Evolutionary conservation across 768 basidiomycete genomes (phyloP).

Genomic region (Boletus bicolor): DNA sequence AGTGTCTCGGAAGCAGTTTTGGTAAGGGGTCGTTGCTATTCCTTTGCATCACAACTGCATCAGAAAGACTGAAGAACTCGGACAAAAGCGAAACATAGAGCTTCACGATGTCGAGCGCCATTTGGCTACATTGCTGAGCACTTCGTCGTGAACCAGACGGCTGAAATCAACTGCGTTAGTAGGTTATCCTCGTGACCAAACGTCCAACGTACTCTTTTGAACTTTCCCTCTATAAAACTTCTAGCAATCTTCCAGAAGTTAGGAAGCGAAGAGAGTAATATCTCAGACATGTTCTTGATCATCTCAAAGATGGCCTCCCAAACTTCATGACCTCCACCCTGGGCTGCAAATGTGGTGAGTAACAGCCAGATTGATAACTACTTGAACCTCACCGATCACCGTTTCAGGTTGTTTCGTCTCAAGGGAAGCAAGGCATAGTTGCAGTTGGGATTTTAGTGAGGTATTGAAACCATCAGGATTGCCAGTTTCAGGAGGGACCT

Average conservation of each 20-base stretch:
- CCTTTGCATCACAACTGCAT: constrained; percentile 62
- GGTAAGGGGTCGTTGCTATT: constrained; percentile 41
- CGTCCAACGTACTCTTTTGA: constrained; percentile 63
- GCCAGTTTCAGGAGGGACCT: constrained; percentile 33
- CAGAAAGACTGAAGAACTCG: constrained; percentile 82
- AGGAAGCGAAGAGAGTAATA: constrained; percentile 78
- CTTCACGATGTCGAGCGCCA: constrained; percentile 85
- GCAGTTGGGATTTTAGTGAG: constrained; percentile 57
- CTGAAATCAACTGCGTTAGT: constrained; percentile 17
- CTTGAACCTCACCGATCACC: constrained; percentile 47
- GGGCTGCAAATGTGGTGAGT: constrained; percentile 41
- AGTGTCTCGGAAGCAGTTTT: constrained; percentile 63
- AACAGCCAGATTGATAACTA: neutral
- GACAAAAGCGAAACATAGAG: constrained; percentile 83
- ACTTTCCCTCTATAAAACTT: constrained; percentile 90
- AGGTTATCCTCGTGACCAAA: neutral
- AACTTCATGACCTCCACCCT: constrained; percentile 66
- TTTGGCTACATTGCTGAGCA: constrained; percentile 76
- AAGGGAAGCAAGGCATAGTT: constrained; percentile 53
- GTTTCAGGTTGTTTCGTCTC: constrained; percentile 63
- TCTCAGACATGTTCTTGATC: constrained; percentile 86
- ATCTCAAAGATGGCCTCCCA: constrained; percentile 81
- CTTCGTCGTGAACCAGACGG: constrained; percentile 63
- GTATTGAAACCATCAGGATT: constrained; percentile 39
- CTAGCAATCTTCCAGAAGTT: constrained; percentile 93